phyloP scores from a whole-genome alignment of 306 rosid species.

The Rosa chinensis region DNA sequence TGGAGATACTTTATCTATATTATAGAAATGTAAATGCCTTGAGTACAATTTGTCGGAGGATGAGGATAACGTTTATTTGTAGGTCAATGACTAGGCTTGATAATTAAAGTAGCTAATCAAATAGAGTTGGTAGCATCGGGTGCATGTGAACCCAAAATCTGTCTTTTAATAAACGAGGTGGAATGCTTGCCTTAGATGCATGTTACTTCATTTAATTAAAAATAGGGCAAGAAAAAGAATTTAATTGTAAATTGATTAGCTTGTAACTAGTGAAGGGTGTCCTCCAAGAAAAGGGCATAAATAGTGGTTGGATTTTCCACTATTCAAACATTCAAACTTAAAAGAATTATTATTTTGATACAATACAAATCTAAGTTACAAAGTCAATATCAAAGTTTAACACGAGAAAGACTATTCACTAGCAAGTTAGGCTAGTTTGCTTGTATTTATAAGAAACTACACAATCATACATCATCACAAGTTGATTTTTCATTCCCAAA shows the following conservation, averaged over 20 bases:
- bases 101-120: neutral
- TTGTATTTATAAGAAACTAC: neutral
- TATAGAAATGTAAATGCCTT: neutral
- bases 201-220: neutral
- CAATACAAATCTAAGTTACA: neutral
- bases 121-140: neutral
- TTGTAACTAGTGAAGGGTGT: constrained; percentile 2
- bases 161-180: neutral
- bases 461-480: neutral
- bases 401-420: neutral
- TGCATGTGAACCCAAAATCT: neutral
- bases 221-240: neutral
- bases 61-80: neutral
- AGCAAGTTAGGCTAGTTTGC: neutral
- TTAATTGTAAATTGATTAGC: neutral
- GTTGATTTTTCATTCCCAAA: neutral
- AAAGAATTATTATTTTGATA: neutral
- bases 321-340: neutral
- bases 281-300: neutral
- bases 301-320: neutral
- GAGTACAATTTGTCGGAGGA: neutral
- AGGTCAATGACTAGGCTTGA: neutral
- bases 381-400: neutral
- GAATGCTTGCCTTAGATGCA: neutral
- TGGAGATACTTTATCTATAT: neutral